Percentiles rank a stretch among this genome's conserved stretches.
These are phyloP conservation scores for Citrus hindsii DNA, from an alignment of 345 rosid genomes.

Conservation along the genomic window DNA sequence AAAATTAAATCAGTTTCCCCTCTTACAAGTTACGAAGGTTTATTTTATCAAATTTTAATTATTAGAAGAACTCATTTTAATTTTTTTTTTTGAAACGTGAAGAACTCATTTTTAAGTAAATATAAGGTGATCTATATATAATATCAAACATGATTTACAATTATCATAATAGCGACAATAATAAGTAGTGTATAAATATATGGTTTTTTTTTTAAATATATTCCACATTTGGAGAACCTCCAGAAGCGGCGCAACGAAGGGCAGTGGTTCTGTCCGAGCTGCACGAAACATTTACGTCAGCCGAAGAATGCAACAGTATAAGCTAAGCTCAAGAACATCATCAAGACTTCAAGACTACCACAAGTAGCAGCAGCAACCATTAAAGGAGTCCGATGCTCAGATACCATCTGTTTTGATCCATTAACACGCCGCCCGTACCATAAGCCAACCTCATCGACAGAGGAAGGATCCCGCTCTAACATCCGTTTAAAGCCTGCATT, in stretches of 20 bases:
- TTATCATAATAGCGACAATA: too few relatives aligned
- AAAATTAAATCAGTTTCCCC: neutral
- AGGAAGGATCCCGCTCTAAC: constrained; percentile 28
- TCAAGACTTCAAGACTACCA: constrained; percentile 35
- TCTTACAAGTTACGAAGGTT: neutral
- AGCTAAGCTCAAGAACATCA: constrained; percentile 32
- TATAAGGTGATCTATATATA: neutral
- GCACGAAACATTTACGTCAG: constrained; percentile 41
- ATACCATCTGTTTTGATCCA: constrained; percentile 45
- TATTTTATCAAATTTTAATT: neutral
- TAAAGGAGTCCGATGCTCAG: constrained; percentile 49
- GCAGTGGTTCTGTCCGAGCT: constrained; percentile 58
- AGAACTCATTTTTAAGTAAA: neutral
- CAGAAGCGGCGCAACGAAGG: constrained; percentile 75
- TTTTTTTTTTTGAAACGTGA: too few relatives aligned
- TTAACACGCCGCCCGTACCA: constrained; percentile 37
- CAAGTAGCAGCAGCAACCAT: constrained; percentile 61
- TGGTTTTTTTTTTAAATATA: too few relatives aligned
- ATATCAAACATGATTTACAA: too few relatives aligned
- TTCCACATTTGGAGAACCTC: constrained; percentile 41
- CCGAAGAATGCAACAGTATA: constrained; percentile 22
- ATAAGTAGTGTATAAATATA: too few relatives aligned
- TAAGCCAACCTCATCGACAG: constrained; percentile 29
- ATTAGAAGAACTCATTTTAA: neutral
- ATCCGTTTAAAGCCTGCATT: constrained; percentile 16